A percentile compares a stretch with the other conserved stretches of the same genome.
Evolutionary conservation across 441 rosid species (phyloP).

Genomic region (Heliophila coronopifolia): DNA sequence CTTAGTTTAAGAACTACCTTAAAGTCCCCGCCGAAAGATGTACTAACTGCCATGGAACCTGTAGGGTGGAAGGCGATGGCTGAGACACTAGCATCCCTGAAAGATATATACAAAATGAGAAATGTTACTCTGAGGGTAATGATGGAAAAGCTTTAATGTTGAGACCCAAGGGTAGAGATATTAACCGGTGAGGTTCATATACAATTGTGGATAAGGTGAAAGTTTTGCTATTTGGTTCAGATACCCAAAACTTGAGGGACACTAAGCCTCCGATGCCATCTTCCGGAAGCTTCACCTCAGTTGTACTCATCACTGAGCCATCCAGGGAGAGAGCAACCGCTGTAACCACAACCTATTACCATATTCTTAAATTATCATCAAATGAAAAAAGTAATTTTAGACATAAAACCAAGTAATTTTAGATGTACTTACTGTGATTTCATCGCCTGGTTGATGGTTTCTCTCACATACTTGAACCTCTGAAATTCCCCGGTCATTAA

Average conservation of each 20-base stretch:
- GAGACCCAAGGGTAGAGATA: not conserved
- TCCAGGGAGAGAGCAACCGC: constrained; percentile 69
- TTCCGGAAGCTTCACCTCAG: constrained; percentile 84
- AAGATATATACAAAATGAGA: constrained; percentile 12
- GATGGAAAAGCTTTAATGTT: not conserved
- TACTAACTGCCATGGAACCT: constrained; percentile 63
- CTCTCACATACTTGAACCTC: constrained; percentile 97
- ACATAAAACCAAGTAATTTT: not conserved
- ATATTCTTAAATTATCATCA: constrained; percentile 19
- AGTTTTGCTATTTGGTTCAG: constrained; percentile 46
- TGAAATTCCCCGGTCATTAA: constrained; percentile 69
- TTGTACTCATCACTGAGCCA: constrained; percentile 76
- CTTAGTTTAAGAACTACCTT: constrained; percentile 51
- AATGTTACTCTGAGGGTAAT: not conserved
- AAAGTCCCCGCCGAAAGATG: constrained; percentile 86
- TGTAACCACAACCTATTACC: constrained; percentile 62
- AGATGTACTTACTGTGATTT: constrained; percentile 55
- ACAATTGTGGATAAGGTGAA: constrained; percentile 76
- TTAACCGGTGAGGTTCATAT: constrained; percentile 90
- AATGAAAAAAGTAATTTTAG: not conserved
- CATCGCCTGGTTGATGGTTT: constrained; percentile 95
- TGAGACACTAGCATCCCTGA: constrained; percentile 74
- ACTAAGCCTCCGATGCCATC: constrained; percentile 82
- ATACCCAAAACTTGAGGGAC: constrained; percentile 82
- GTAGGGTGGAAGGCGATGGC: constrained; percentile 74